These are phyloP conservation scores for Nigrograna mackinnonii DNA, from an alignment of 2,329 filamentous ascomycete species.

Conservation along the genomic window DNA sequence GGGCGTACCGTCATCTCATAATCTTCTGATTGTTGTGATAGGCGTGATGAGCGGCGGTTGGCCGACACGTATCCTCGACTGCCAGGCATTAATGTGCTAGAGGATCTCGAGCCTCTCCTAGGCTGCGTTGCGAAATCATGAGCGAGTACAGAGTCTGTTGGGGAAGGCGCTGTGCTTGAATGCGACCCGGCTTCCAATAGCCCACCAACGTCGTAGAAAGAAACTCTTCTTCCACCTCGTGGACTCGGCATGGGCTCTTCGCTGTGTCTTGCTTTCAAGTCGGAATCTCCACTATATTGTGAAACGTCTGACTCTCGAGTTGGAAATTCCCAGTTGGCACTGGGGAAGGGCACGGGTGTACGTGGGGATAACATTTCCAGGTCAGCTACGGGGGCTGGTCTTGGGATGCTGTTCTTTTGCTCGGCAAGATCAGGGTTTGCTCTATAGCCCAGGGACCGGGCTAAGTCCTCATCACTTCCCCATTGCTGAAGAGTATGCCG, in stretches of 20 bases:
- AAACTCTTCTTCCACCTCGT: constrained; percentile 60
- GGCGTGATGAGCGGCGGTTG: constrained; percentile 31
- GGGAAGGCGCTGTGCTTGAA: constrained; percentile 27
- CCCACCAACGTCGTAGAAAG: constrained; percentile 85
- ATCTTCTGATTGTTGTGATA: constrained; percentile 39
- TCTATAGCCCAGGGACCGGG: constrained; percentile 76
- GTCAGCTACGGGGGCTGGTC: constrained; percentile 41
- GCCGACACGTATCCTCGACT: constrained; percentile 26
- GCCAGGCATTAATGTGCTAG: constrained; percentile 23
- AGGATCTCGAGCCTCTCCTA: constrained; percentile 34
- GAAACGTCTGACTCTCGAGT: constrained; percentile 16
- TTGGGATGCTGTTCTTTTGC: constrained; percentile 42
- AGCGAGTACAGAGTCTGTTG: constrained; percentile 39
- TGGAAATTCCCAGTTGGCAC: constrained; percentile 39
- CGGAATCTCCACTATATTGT: constrained; percentile 24
- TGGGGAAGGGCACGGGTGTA: constrained; percentile 23
- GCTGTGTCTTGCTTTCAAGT: constrained; percentile 20
- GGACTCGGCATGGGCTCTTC: constrained; percentile 43
- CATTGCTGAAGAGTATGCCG: constrained; percentile 71
- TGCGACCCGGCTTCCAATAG: constrained; percentile 62
- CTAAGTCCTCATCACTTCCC: constrained; percentile 91
- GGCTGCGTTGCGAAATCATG: constrained; percentile 47
- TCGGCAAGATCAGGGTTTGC: constrained; percentile 57
- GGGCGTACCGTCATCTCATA: constrained; percentile 28
- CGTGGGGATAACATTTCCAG: constrained; percentile 25